Conservation (phyloP, 768 basidiomycete species). For the Pulveroboletus frians region DNA sequence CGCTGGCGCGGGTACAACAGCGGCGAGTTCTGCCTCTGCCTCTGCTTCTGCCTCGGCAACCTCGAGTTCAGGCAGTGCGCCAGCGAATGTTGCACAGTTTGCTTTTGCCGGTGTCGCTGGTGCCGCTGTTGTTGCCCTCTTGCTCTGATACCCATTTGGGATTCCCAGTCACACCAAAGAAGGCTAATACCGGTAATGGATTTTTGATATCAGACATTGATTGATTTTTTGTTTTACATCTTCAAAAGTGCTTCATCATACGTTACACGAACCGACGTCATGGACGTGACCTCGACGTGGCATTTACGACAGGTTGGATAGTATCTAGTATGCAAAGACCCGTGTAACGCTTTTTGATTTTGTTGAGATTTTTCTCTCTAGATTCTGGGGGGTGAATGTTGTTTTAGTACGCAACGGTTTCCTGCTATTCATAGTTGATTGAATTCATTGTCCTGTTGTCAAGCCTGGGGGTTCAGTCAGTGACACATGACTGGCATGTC, state of each 20-base stretch:
- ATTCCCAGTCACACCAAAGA: slow-evolving; percentile 2
- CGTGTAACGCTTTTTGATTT: neutral
- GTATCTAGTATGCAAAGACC: slow-evolving; percentile 5
- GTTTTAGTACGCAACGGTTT: slow-evolving; percentile 12
- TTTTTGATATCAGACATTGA: slow-evolving; percentile 11
- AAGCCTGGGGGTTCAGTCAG: too few relatives aligned
- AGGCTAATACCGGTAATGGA: slow-evolving; percentile 17
- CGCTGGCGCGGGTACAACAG: neutral
- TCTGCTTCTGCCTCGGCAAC: slow-evolving; percentile 23
- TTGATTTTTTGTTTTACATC: slow-evolving; percentile 8
- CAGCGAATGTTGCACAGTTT: slow-evolving; percentile 39
- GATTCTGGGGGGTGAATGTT: slow-evolving; percentile 15
- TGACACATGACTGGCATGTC: too few relatives aligned
- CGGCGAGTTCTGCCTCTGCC: neutral
- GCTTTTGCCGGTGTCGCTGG: slow-evolving; percentile 37
- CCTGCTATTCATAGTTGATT: slow-evolving; percentile 16
- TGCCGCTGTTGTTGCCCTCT: slow-evolving; percentile 35
- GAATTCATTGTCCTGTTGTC: neutral
- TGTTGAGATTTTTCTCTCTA: slow-evolving; percentile 8
- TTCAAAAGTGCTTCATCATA: slow-evolving; percentile 12
- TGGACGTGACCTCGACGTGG: neutral
- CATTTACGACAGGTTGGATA: neutral
- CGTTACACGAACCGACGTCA: slow-evolving; percentile 10
- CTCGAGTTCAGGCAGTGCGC: slow-evolving; percentile 32
- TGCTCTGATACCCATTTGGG: slow-evolving; percentile 28